Evolutionary conservation across 495 filamentous ascomycete species (phyloP), one percentile per base, ranked within the genome.

Genomic region (Penicillium maclennaniae): DNA sequence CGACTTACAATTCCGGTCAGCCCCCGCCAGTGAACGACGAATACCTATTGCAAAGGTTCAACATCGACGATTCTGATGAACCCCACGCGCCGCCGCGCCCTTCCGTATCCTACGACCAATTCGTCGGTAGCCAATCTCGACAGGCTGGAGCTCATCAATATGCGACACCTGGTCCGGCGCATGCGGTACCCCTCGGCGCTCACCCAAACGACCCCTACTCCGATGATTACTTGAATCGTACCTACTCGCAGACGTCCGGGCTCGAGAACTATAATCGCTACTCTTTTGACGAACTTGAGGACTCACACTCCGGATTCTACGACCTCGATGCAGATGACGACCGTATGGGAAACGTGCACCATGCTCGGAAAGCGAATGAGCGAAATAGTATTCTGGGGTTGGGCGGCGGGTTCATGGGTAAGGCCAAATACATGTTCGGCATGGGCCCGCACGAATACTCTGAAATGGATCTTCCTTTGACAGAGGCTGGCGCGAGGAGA

Each of bases 401-500:
- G 65, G 91, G 92, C 45, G 91, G 93, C 54, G 90, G 92, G 7
- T 69, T 97, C 31, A 77, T 95, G 64, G 95, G 92, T 12, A 84
- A 78, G 59, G 88, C 88, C 10, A 97, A 95, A 71, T 87, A 85
- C 69, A 91, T 88, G 83, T 74, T 97, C 47, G 93, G 93, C 43
- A 95, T 96, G 89, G 85, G 81, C 10, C 84, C 86, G 49, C 85
- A 93, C 15, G 31, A 34, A 42, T 97, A 97, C 71, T 95, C 91
- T 45, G 95, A 97, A 67, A 97, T 99, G 95, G 92, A 99, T 62
- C 78, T 97, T 36, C 95, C 95, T 14, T 73, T 99, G 62, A 97
- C 91, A 17, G 91, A 97, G 59, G 69, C 86, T 17, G 80, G 87
- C 39, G 78, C 77, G 34, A 71, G 77, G 54, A 70, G 74, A 47